Conservation (phyloP, 2,329 filamentous ascomycete genomes). For the Aureobasidium sp. region DNA sequence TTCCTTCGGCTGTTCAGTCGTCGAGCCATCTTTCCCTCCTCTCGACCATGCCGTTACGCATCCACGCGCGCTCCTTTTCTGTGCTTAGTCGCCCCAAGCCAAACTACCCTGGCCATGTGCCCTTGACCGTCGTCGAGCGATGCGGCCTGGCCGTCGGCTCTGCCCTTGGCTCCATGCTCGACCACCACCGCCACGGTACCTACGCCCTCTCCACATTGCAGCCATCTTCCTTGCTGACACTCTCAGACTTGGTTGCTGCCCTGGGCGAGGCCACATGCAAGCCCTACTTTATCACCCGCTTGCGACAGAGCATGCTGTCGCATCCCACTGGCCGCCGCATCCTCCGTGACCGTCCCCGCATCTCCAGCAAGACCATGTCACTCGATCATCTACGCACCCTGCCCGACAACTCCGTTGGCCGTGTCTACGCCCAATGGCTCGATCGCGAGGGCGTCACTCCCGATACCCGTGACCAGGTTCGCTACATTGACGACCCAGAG, state of each 20-base stretch:
- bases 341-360: slow-evolving; percentile 79
- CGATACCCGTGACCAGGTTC: slow-evolving; percentile 74
- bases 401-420: slow-evolving; percentile 67
- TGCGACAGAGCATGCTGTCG: slow-evolving; percentile 85
- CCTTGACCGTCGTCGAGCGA: slow-evolving; percentile 71
- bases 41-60: not conserved
- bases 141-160: slow-evolving; percentile 60
- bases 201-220: not conserved
- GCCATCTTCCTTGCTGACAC: not conserved
- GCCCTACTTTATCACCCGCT: slow-evolving; percentile 88
- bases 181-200: slow-evolving; percentile 72
- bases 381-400: slow-evolving; percentile 65
- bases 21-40: not conserved
- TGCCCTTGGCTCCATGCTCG: slow-evolving; percentile 54
- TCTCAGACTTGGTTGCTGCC: slow-evolving; percentile 81
- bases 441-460: slow-evolving; percentile 89
- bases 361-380: slow-evolving; percentile 66
- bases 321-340: slow-evolving; percentile 81
- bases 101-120: slow-evolving; percentile 89
- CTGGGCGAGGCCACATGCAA: slow-evolving; percentile 92
- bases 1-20: not conserved
- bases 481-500: slow-evolving; percentile 90
- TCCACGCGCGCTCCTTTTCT: slow-evolving; percentile 53
- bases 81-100: slow-evolving; percentile 76
- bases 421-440: slow-evolving; percentile 82